These are phyloP conservation scores for Paecilomyces sp. DNA, from an alignment of 2,329 filamentous ascomycete species.

Conservation along the genomic window DNA sequence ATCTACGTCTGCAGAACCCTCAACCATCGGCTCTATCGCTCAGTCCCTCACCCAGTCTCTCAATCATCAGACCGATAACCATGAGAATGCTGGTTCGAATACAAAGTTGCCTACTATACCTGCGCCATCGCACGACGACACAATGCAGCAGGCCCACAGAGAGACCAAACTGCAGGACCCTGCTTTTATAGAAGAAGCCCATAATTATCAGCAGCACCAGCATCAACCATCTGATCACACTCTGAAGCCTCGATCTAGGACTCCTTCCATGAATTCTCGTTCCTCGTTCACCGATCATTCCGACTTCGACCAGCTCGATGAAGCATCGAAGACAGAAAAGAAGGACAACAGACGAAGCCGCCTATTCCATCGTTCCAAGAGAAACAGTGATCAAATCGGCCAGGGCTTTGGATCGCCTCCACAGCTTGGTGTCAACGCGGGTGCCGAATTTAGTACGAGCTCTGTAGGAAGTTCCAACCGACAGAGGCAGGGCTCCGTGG, in stretches of 20 bases:
- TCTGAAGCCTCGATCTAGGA: constrained; percentile 64
- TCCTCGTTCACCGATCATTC: constrained; percentile 71
- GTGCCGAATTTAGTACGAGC: constrained; percentile 59
- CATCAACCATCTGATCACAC: constrained; percentile 41
- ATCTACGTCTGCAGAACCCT: constrained; percentile 35
- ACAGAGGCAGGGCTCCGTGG: constrained; percentile 38
- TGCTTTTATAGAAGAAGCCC: constrained; percentile 9
- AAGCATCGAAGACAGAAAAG: constrained; percentile 48
- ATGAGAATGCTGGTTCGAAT: constrained; percentile 24
- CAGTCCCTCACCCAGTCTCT: constrained; percentile 17
- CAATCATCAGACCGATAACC: constrained; percentile 18
- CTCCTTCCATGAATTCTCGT: constrained; percentile 67
- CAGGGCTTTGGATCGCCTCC: constrained; percentile 37
- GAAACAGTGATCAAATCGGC: constrained; percentile 48
- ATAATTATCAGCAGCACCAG: constrained; percentile 18
- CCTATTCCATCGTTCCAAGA: constrained; percentile 56
- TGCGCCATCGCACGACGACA: constrained; percentile 19
- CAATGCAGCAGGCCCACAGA: constrained; percentile 8
- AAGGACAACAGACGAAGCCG: constrained; percentile 67
- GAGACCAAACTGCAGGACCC: constrained; percentile 33
- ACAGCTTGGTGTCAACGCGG: constrained; percentile 55
- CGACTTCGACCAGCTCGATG: constrained; percentile 67
- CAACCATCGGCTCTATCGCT: constrained; percentile 26
- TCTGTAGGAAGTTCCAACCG: constrained; percentile 57
- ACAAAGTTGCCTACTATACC: constrained; percentile 24